Base-by-base conservation (phyloP, 2,329 filamentous ascomycete genomes). In the Colletotrichum higginsianum region DNA sequence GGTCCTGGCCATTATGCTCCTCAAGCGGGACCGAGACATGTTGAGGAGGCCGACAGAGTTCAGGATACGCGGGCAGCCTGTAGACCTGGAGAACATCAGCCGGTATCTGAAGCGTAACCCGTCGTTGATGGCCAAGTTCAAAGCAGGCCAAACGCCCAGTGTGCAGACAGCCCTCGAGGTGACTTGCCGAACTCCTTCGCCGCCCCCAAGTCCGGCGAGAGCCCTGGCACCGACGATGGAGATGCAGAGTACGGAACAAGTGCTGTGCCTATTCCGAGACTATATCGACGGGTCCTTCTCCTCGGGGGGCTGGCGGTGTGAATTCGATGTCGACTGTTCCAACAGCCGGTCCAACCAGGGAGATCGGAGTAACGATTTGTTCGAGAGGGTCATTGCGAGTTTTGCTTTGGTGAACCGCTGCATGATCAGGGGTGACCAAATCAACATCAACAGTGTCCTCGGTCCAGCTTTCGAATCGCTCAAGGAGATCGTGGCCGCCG, bases 51-150 rank as follows among this genome's bases (percentile, higher is more conserved):
- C 76, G 13, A 79, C 81, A 12, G 78, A 81, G 62, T 81, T 82
- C 61, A 79, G 80, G 23, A 82, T 84, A 26, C 80, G 82, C 40
- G 82, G 81, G 3, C 80, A 82, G 30, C 77, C 76, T 7, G 81
- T 84, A 49, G 81, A 82, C 63, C 75, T 82, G 57, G 79, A 83
- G 55, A 83, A 82, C 74, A 80, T 84, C 64, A 79, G 79, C 72
- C 81, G 82, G 46, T 84, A 84, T 50, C 76, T 84, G 40, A 81
- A 82, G 72, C 77, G 81, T 3, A 84, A 83, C 61, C 82, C 82
- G 6, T 75, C 76, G 1, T 76, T 82, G 12, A 76, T 82, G 26
- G 76, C 79, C 50, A 78, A 77, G 4, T 79, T 80, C 50, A 76
- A 74, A 21, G 78, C 78, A 9, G 80, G 80, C 16, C 74, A 80